These are phyloP conservation scores for Rhynchospora breviuscula DNA, from an alignment of 176 grass and related monocot species.

Conservation along the genomic window DNA sequence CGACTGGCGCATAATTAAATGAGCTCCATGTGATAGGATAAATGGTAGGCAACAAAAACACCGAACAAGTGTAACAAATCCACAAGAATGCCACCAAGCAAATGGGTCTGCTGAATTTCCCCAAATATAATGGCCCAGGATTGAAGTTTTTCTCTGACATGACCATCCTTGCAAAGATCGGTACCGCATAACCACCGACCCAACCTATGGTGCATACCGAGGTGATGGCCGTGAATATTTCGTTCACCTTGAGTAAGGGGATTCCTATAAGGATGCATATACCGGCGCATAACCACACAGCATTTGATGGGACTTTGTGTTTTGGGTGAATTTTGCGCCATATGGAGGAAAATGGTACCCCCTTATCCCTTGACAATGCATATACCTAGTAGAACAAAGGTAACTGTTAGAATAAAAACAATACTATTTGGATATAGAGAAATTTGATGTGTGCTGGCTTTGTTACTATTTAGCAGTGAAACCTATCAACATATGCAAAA, in stretches of 20 bases:
- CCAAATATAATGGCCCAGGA: slow-evolving; percentile 75
- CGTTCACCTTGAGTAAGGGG: slow-evolving; percentile 80
- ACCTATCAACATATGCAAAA: neutral
- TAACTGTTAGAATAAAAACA: neutral
- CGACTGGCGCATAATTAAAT: slow-evolving; percentile 91
- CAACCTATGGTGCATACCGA: slow-evolving; percentile 84
- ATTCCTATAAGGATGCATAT: slow-evolving; percentile 78
- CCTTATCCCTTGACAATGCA: slow-evolving; percentile 79
- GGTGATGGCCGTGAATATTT: slow-evolving; percentile 95
- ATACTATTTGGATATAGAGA: neutral
- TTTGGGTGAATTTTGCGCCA: slow-evolving; percentile 83
- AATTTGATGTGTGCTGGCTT: neutral
- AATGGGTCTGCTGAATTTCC: slow-evolving; percentile 54
- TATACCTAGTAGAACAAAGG: slow-evolving; percentile 42
- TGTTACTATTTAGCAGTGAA: neutral
- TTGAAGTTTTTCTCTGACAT: slow-evolving; percentile 73
- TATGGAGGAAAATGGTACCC: slow-evolving; percentile 61
- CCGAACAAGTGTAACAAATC: slow-evolving; percentile 97
- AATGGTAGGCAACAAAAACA: slow-evolving; percentile 77
- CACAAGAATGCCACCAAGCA: slow-evolving; percentile 91
- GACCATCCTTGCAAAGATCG: slow-evolving; percentile 91
- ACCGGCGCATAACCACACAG: slow-evolving; percentile 81
- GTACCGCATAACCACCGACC: slow-evolving; percentile 92
- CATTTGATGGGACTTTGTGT: slow-evolving; percentile 80
- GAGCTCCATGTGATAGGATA: slow-evolving; percentile 69